Evolutionary conservation across 805 yeast genomes (phyloP).

Genomic region (Wickerhamiella bombiphila): DNA sequence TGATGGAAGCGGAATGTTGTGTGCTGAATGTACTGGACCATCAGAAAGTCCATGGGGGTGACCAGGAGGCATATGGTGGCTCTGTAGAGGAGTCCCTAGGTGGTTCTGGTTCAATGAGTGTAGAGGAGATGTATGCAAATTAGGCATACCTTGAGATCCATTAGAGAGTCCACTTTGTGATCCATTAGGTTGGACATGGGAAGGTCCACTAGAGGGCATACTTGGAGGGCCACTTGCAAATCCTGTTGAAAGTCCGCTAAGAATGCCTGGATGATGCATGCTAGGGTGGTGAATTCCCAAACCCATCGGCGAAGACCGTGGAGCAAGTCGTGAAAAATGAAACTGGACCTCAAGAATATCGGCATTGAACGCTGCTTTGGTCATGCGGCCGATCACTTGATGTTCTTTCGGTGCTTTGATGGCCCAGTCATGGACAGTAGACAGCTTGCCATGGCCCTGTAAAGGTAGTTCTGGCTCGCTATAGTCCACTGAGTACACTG

Average conservation of each 20-base stretch:
- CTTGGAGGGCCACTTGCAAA: too few species aligned
- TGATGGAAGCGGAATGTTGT: not conserved
- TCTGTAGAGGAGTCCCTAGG: too few species aligned
- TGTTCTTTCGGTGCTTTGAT: constrained; percentile 1
- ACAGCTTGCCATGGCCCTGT: constrained; percentile 28
- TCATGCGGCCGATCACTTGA: constrained; percentile 3
- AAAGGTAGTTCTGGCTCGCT: constrained; percentile 26
- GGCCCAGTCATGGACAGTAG: constrained; percentile 11
- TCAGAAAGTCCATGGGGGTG: too few species aligned
- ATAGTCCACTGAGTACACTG: constrained; percentile 28
- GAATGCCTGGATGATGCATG: not conserved
- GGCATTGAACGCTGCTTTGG: constrained; percentile 2
- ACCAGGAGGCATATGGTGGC: too few species aligned
- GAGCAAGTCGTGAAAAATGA: constrained; percentile 3
- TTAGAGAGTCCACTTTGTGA: too few species aligned
- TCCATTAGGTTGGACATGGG: too few species aligned
- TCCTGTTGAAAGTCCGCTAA: too few species aligned
- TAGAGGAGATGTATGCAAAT: not conserved
- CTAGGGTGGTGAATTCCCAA: not conserved
- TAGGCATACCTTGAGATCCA: too few species aligned
- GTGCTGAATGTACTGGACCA: not conserved
- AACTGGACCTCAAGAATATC: constrained; percentile 6
- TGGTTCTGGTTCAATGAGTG: too few species aligned
- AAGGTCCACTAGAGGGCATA: too few species aligned
- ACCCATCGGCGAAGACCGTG: too few species aligned